These are phyloP conservation scores for Penicillium digitatum DNA, from an alignment of 2,329 filamentous ascomycete species.

Conservation along the genomic window DNA sequence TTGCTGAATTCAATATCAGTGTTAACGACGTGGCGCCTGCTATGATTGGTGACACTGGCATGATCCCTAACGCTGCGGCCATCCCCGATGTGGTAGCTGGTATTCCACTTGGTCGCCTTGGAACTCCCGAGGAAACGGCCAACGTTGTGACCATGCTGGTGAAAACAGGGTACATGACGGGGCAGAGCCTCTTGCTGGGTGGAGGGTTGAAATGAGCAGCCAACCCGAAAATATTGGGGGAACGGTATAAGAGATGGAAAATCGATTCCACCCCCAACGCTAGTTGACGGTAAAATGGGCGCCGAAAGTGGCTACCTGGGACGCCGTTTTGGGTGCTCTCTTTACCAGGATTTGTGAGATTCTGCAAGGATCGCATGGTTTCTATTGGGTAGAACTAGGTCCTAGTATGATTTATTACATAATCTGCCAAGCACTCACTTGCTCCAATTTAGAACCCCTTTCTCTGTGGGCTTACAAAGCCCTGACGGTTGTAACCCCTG, in stretches of 20 bases:
- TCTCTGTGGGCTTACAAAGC: no score
- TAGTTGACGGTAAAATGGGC: no score
- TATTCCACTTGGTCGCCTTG: conserved; percentile 58
- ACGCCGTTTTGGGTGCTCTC: no score
- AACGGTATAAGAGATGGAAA: background rate
- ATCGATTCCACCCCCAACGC: no score
- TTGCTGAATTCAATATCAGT: conserved; percentile 59
- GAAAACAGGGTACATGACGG: conserved; percentile 59
- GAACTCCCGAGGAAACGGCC: conserved; percentile 57
- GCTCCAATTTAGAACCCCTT: no score
- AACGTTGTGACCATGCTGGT: conserved; percentile 60
- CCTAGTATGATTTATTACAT: no score
- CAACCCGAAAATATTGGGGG: background rate
- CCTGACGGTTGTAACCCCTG: no score
- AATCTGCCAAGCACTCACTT: no score
- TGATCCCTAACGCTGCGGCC: conserved; percentile 58
- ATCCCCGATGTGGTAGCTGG: conserved; percentile 57
- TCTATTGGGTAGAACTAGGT: no score
- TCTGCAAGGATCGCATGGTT: no score
- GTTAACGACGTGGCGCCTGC: conserved; percentile 66
- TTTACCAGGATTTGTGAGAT: no score
- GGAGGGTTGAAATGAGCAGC: conserved; percentile 49
- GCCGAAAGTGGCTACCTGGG: no score
- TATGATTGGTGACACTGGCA: conserved; percentile 63
- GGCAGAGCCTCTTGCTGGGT: conserved; percentile 53